A percentile compares a stretch with the other conserved stretches of the same genome.
phyloP scores from a whole-genome alignment of 345 rosid genomes.

The Populus ilicifolia region DNA sequence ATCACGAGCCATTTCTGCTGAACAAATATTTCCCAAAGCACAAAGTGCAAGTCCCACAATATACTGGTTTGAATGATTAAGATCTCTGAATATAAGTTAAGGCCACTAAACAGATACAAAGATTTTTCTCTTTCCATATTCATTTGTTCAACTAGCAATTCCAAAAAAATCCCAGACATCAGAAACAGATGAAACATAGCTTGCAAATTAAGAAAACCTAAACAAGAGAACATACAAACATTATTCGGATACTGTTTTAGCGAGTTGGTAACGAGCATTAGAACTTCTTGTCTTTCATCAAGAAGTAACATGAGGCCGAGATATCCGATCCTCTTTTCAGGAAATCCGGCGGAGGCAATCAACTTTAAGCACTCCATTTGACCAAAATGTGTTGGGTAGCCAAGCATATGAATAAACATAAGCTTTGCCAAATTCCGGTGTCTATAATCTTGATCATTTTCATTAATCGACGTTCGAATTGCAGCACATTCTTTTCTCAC shows the following conservation, averaged over 20 bases:
- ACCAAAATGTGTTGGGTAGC: conserved; percentile 99
- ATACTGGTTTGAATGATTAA: conserved; percentile 92
- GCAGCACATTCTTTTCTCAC: conserved; percentile 98
- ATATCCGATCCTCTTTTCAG: conserved; percentile 98
- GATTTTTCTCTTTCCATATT: background rate
- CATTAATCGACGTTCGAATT: conserved; percentile 84
- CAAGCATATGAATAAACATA: conserved; percentile 99
- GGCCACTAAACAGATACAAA: conserved; percentile 28
- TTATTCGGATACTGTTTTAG: conserved; percentile 90
- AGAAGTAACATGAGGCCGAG: conserved; percentile 98
- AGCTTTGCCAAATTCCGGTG: conserved; percentile 97
- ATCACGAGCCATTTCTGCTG: conserved; percentile 99
- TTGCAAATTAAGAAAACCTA: background rate
- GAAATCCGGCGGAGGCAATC: conserved; percentile 94
- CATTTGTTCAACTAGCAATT: background rate
- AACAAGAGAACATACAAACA: background rate
- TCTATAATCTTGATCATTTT: conserved; percentile 83
- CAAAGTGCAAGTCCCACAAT: conserved; percentile 98
- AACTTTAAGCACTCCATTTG: conserved; percentile 99
- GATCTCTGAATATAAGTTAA: conserved; percentile 80
- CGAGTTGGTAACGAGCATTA: conserved; percentile 98
- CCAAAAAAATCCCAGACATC: background rate
- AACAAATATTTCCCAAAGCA: conserved; percentile 98
- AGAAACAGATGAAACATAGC: background rate
- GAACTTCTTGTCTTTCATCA: conserved; percentile 99